These are phyloP conservation scores for Lentinula guzmanii DNA, from an alignment of 768 basidiomycete genomes.

Conservation along the genomic window DNA sequence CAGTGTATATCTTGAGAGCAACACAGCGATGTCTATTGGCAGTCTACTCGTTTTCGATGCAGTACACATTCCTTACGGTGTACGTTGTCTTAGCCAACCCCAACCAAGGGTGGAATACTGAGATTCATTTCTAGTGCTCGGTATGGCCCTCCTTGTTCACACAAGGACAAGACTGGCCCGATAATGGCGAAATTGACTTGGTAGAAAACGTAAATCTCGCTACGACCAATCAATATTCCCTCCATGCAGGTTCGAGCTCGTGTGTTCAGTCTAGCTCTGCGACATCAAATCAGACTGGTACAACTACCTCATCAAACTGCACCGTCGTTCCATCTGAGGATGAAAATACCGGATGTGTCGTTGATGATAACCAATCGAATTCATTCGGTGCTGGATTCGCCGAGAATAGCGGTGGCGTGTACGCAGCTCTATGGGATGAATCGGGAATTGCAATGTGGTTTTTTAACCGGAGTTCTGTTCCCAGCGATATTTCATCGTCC, in stretches of 20 bases:
- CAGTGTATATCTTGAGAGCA: slow-evolving; percentile 10
- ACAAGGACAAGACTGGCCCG: slow-evolving; percentile 8
- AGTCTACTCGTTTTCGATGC: slow-evolving; percentile 14
- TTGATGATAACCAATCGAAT: neutral
- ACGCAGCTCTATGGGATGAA: neutral
- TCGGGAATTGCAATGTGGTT: slow-evolving; percentile 4
- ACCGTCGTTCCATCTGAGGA: neutral
- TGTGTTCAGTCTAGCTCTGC: neutral
- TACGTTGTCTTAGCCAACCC: neutral
- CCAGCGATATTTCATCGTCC: neutral
- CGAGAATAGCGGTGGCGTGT: neutral
- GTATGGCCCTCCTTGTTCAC: slow-evolving; percentile 6
- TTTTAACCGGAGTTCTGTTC: neutral
- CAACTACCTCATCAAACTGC: neutral
- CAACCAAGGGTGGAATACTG: neutral
- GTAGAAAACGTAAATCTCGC: slow-evolving; percentile 9
- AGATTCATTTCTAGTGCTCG: neutral
- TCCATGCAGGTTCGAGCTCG: neutral
- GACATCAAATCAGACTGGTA: neutral
- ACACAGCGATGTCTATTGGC: slow-evolving; percentile 9
- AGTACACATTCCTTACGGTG: slow-evolving; percentile 15
- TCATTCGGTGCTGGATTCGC: neutral
- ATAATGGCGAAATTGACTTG: slow-evolving; percentile 8
- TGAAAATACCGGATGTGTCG: neutral
- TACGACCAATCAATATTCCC: slow-evolving; percentile 1